These are phyloP conservation scores for Saccharomycopsis fermentans DNA, from an alignment of 805 yeast species.

Conservation along the genomic window DNA sequence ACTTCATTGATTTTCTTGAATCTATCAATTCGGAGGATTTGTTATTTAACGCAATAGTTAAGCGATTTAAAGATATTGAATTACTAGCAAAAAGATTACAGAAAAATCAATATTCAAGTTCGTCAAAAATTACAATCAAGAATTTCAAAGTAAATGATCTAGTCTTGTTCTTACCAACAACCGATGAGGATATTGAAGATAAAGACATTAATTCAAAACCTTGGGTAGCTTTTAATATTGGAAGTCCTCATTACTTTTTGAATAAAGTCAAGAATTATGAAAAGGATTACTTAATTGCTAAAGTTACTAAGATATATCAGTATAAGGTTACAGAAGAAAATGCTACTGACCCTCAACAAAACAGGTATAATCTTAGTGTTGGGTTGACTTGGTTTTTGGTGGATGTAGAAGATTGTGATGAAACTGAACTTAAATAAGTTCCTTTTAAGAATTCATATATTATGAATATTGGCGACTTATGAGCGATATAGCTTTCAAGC, in stretches of 20 bases:
- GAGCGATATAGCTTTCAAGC: no score
- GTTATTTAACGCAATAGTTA: conserved; percentile 40
- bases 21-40: conserved; percentile 16
- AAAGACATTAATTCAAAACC: conserved; percentile 32
- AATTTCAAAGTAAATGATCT: conserved; percentile 65
- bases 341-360: conserved; percentile 29
- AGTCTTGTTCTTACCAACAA: conserved; percentile 77
- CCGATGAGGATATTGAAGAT: conserved; percentile 26
- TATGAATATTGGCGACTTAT: no score
- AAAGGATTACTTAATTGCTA: conserved; percentile 79
- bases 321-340: conserved; percentile 39
- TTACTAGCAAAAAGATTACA: conserved; percentile 77
- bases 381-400: conserved; percentile 59
- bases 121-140: conserved; percentile 50
- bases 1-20: neutral
- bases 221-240: conserved; percentile 94
- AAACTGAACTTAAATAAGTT: neutral
- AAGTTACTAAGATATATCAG: conserved; percentile 49
- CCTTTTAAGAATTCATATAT: no score
- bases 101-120: conserved; percentile 50
- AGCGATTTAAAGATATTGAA: conserved; percentile 84
- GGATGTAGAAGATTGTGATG: conserved; percentile 32
- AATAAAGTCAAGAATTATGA: conserved; percentile 22
- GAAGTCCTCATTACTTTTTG: conserved; percentile 76
- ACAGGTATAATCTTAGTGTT: conserved; percentile 56